Conservation (phyloP, 2,329 filamentous ascomycete species). For the Trichophyton verrucosum region DNA sequence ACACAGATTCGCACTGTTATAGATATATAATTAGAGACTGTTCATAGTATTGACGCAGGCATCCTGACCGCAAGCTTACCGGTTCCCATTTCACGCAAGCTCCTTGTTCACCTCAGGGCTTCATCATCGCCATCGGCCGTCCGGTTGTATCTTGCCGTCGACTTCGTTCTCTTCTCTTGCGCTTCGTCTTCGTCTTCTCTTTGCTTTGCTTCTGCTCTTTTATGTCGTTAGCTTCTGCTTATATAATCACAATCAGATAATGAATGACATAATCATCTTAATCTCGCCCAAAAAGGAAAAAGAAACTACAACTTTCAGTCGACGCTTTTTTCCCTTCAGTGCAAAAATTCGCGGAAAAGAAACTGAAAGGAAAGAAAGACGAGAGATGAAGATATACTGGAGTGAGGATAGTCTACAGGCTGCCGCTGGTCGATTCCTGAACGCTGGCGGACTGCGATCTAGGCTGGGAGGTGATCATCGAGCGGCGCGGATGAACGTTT, state of each 20-base stretch:
- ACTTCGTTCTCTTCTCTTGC: not conserved
- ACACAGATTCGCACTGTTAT: constrained; percentile 74
- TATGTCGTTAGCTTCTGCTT: no score
- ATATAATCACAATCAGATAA: not conserved
- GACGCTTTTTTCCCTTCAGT: not conserved
- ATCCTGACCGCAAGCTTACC: constrained; percentile 6
- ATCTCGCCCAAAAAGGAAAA: no score
- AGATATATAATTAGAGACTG: not conserved
- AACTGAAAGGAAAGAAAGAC: no score
- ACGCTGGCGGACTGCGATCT: not conserved
- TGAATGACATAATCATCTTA: not conserved
- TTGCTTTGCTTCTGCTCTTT: not conserved
- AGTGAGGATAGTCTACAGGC: no score
- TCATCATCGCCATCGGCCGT: not conserved
- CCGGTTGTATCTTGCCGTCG: not conserved
- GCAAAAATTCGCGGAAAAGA: not conserved
- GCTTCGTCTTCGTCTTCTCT: not conserved
- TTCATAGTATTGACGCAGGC: not conserved
- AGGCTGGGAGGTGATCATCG: not conserved
- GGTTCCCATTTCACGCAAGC: constrained; percentile 7
- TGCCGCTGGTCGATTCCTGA: no score
- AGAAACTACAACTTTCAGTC: no score
- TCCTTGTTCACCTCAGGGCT: not conserved
- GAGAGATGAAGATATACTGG: no score
- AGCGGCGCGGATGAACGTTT: not conserved